Evolutionary conservation across 352 stramenopile genomes (phyloP).

Genomic region (Globisporangium cylindrosporum): DNA sequence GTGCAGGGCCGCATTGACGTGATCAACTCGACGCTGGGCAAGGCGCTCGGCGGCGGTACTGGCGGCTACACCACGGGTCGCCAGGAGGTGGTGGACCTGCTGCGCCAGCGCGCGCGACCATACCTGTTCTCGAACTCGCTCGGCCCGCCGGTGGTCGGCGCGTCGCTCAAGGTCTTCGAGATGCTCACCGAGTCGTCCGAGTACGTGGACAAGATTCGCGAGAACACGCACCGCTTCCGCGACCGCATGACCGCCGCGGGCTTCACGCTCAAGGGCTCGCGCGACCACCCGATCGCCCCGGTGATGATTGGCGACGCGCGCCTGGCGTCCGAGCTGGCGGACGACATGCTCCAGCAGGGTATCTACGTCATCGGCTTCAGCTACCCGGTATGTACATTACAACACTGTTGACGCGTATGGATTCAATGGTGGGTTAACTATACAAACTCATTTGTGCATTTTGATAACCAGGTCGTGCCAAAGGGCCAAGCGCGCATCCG

Average conservation of each 20-base stretch:
- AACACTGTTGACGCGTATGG: background rate
- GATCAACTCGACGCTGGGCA: slow-evolving; percentile 94
- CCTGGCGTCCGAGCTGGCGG: slow-evolving; percentile 86
- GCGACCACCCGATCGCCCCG: slow-evolving; percentile 88
- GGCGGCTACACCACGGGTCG: slow-evolving; percentile 91
- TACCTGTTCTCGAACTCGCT: slow-evolving; percentile 95
- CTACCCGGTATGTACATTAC: slow-evolving; percentile 85
- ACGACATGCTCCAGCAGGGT: slow-evolving; percentile 90
- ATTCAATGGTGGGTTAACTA: background rate
- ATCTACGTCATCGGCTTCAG: slow-evolving; percentile 96
- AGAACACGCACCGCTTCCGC: slow-evolving; percentile 91
- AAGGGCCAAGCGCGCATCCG: slow-evolving; percentile 91
- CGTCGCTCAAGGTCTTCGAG: slow-evolving; percentile 92
- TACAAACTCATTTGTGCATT: background rate
- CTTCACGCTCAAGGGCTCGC: slow-evolving; percentile 87
- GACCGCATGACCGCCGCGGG: slow-evolving; percentile 88
- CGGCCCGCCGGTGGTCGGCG: slow-evolving; percentile 90
- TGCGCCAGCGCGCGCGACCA: slow-evolving; percentile 88
- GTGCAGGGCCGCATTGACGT: slow-evolving; percentile 89
- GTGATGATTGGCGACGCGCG: slow-evolving; percentile 92
- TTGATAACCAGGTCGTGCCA: slow-evolving; percentile 70
- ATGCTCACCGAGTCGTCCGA: slow-evolving; percentile 87
- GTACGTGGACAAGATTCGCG: slow-evolving; percentile 85
- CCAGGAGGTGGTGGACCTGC: slow-evolving; percentile 89
- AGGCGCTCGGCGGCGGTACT: slow-evolving; percentile 91